Evolutionary conservation across 176 grass and related monocot species (phyloP).

Genomic region (Hsuehochloa calcarea): DNA sequence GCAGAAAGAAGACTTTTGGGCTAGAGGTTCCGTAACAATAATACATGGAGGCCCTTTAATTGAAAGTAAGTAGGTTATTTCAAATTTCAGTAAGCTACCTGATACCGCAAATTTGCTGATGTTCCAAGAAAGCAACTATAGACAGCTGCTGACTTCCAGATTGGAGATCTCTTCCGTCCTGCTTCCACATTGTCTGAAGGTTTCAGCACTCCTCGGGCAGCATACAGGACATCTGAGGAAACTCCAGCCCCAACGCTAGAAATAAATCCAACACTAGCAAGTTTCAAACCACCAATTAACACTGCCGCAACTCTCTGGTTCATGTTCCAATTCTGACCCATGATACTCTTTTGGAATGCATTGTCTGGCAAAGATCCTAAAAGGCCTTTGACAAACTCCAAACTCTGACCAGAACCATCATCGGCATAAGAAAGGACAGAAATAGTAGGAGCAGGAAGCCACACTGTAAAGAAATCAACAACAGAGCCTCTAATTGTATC

Average conservation of each 20-base stretch:
- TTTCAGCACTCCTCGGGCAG: constrained; percentile 54
- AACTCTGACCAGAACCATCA: constrained; percentile 63
- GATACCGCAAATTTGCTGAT: constrained; percentile 93
- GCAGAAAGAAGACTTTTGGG: neutral
- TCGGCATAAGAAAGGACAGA: constrained; percentile 83
- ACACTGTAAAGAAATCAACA: constrained; percentile 99
- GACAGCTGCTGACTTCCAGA: constrained; percentile 83
- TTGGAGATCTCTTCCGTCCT: constrained; percentile 69
- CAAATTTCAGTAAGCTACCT: constrained; percentile 47
- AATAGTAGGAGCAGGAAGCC: constrained; percentile 97
- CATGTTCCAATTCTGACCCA: constrained; percentile 77
- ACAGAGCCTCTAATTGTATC: constrained; percentile 94
- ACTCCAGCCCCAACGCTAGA: constrained; percentile 85
- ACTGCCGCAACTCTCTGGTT: constrained; percentile 78
- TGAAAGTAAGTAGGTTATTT: neutral
- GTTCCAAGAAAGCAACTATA: constrained; percentile 91
- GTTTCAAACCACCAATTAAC: constrained; percentile 83
- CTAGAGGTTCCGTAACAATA: neutral
- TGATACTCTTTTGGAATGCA: constrained; percentile 84
- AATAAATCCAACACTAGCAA: constrained; percentile 82
- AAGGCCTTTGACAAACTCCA: constrained; percentile 71
- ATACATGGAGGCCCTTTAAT: neutral
- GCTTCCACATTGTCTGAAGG: constrained; percentile 44
- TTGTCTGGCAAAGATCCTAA: constrained; percentile 93
- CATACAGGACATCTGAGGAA: constrained; percentile 79